These are phyloP conservation scores for Claviceps quebecensis DNA, from an alignment of 2,329 filamentous ascomycete genomes.

Conservation along the genomic window DNA sequence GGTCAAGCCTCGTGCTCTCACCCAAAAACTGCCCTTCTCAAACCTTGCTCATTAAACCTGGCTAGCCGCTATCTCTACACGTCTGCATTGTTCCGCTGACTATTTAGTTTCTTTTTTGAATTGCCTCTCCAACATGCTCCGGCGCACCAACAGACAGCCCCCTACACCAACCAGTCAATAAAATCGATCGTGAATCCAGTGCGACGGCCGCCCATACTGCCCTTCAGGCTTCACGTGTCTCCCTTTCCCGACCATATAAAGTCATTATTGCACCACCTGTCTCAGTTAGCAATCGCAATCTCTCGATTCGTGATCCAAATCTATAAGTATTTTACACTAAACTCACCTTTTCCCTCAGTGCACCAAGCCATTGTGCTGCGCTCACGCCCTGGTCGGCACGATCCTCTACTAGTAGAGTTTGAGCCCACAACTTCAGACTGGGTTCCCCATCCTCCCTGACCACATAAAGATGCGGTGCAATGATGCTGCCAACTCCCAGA, in stretches of 20 bases:
- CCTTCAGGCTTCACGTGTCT: not conserved
- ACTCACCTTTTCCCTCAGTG: constrained; percentile 80
- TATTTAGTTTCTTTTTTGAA: not conserved
- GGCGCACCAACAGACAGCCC: not conserved
- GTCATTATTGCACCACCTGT: constrained; percentile 3
- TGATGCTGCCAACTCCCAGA: constrained; percentile 82
- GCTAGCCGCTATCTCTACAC: not conserved
- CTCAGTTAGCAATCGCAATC: not conserved
- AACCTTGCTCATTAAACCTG: not conserved
- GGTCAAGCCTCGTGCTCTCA: not conserved
- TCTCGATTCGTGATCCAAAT: not conserved
- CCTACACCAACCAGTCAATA: not conserved
- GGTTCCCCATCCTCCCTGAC: constrained; percentile 94
- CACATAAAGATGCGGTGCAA: constrained; percentile 84
- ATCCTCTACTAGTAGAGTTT: constrained; percentile 90
- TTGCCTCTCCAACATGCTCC: not conserved
- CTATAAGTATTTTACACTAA: no score
- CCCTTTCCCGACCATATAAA: not conserved
- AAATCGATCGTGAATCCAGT: not conserved
- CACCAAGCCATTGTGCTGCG: constrained; percentile 84
- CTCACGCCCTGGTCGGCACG: constrained; percentile 87
- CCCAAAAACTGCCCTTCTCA: not conserved
- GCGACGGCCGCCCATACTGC: not conserved
- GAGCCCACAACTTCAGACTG: constrained; percentile 88
- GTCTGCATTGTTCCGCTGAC: not conserved